Percentiles rank a stretch among this genome's conserved stretches.
phyloP scores from a whole-genome alignment of 2,329 filamentous ascomycete genomes.

The Pseudogymnoascus sp. region DNA sequence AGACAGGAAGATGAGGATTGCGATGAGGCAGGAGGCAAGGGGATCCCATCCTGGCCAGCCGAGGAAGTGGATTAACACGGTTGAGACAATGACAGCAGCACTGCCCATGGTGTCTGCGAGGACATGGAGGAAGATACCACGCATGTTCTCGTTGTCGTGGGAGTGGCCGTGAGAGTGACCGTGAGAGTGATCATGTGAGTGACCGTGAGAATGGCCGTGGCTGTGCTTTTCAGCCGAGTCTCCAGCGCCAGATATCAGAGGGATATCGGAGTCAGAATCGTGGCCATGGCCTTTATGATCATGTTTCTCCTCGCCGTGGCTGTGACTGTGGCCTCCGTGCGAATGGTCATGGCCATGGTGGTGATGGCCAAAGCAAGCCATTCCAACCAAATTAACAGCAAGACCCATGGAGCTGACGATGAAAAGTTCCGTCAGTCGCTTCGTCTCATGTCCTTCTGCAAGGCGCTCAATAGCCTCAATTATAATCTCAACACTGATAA shows the following conservation, averaged over 20 bases:
- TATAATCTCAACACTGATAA: constrained; percentile 92
- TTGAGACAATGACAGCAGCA: constrained; percentile 88
- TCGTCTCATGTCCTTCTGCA: constrained; percentile 73
- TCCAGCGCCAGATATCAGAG: neutral
- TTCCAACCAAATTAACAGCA: constrained; percentile 83
- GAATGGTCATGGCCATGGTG: constrained; percentile 37
- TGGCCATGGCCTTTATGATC: constrained; percentile 19
- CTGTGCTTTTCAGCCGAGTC: neutral
- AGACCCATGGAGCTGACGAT: constrained; percentile 81
- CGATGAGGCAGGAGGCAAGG: constrained; percentile 86
- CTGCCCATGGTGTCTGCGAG: constrained; percentile 91
- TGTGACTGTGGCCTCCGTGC: constrained; percentile 28
- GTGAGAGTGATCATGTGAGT: constrained; percentile 26
- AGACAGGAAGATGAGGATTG: constrained; percentile 85
- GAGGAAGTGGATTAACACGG: constrained; percentile 74
- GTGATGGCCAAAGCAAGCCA: constrained; percentile 42
- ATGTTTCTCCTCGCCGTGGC: constrained; percentile 28
- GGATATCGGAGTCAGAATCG: constrained; percentile 2
- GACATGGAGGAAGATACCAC: constrained; percentile 93
- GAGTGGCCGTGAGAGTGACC: constrained; percentile 35
- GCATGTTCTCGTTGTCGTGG: constrained; percentile 96
- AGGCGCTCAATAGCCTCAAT: constrained; percentile 89
- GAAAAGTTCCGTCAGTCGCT: constrained; percentile 76
- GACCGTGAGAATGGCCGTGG: constrained; percentile 27
- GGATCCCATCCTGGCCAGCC: constrained; percentile 95